Conservation (phyloP, 129 eudicot genomes). For the Calendula officinalis region DNA sequence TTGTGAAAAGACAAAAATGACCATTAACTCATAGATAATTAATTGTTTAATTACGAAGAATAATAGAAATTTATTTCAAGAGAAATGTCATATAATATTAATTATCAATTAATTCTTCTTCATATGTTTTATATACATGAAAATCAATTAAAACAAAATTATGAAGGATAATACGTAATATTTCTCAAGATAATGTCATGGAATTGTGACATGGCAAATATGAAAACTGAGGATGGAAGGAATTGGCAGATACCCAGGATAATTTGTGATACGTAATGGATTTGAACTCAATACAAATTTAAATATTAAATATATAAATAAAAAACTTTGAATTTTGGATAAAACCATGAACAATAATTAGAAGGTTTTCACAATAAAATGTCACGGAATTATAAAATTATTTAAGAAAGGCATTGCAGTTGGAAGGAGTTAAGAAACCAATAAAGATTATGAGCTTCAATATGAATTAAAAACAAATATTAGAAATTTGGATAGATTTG, state of each 20-base stretch:
- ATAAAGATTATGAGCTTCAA: not conserved
- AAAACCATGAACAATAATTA: not conserved
- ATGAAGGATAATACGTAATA: too few species aligned
- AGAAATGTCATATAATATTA: too few species aligned
- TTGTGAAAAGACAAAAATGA: constrained; percentile 12
- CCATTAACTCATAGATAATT: not conserved
- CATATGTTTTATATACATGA: too few species aligned
- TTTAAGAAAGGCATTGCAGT: not conserved
- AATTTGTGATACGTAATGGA: not conserved
- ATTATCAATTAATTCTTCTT: too few species aligned
- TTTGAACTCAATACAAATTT: not conserved
- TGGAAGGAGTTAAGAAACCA: not conserved
- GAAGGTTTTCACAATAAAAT: not conserved
- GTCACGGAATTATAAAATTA: constrained; percentile 2
- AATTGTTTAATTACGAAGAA: not conserved
- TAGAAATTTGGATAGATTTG: not conserved
- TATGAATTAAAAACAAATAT: not conserved
- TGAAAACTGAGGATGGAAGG: not conserved
- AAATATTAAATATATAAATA: not conserved
- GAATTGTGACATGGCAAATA: constrained; percentile 8
- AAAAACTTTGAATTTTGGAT: not conserved
- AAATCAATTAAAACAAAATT: too few species aligned
- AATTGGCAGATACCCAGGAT: constrained; percentile 2
- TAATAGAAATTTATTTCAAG: not conserved
- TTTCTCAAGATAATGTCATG: not conserved